Percentiles rank a stretch among this genome's conserved stretches.
phyloP scores from a whole-genome alignment of 140 eudicot species.

The Ambrosia hybrid region DNA sequence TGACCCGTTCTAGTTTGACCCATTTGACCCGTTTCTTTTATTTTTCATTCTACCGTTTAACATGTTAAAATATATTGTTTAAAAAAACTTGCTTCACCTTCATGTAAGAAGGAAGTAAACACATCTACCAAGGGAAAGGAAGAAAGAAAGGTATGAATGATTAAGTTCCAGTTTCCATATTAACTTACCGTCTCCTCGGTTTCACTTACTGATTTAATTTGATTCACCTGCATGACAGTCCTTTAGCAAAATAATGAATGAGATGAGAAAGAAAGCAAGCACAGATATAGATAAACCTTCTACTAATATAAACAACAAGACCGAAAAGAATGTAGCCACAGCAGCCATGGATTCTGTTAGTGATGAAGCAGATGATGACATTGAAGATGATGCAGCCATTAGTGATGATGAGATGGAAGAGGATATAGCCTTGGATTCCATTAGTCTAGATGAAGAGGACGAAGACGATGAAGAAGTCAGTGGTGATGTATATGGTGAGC shows the following conservation, averaged over 20 bases:
- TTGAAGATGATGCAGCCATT: background rate
- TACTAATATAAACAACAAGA: conserved; percentile 12
- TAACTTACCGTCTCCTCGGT: background rate
- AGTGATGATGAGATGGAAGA: too few relatives aligned
- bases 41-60: background rate
- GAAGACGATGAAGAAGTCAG: background rate
- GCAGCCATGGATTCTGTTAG: too few relatives aligned
- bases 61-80: background rate
- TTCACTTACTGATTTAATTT: conserved; percentile 9
- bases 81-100: conserved; percentile 5
- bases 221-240: conserved; percentile 21
- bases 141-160: conserved; percentile 31
- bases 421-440: background rate
- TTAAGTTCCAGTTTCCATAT: background rate
- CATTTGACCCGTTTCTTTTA: conserved; percentile 10
- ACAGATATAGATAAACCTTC: background rate
- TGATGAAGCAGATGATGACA: background rate
- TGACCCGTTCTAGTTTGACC: background rate
- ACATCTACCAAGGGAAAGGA: conserved; percentile 20
- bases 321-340: background rate
- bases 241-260: conserved; percentile 30
- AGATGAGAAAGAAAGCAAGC: conserved; percentile 32
- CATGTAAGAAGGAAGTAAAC: conserved; percentile 33
- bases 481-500: conserved; percentile 3
- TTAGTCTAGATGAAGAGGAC: background rate